Evolutionary conservation across 352 stramenopile species (phyloP).

Genomic region (Pseudoperonospora humuli): DNA sequence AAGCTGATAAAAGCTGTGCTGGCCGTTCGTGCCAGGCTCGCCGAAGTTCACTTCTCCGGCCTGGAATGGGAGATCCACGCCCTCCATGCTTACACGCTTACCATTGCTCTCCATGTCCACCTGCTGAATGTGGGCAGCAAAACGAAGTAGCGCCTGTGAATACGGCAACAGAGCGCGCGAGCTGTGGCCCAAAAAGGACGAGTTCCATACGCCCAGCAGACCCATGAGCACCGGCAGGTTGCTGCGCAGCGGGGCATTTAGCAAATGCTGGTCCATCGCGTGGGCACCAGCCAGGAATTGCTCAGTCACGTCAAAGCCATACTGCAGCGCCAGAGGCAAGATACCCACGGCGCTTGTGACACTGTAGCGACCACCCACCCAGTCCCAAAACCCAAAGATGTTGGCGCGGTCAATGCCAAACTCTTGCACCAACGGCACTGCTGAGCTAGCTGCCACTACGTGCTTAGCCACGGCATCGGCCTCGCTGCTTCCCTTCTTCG

Average conservation of each 20-base stretch:
- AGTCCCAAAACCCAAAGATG: conserved; percentile 99
- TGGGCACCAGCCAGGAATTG: conserved; percentile 94
- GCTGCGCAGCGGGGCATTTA: conserved; percentile 84
- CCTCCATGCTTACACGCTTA: conserved; percentile 94
- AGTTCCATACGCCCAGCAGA: conserved; percentile 97
- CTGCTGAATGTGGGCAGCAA: conserved; percentile 97
- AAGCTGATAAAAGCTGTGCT: conserved; percentile 99
- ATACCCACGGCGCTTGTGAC: conserved; percentile 96
- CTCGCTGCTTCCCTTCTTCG: conserved; percentile 68
- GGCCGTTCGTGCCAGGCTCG: conserved; percentile 96
- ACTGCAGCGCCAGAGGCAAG: conserved; percentile 94
- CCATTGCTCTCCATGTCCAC: conserved; percentile 99
- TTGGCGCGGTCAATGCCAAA: conserved; percentile 94
- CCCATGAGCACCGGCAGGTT: conserved; percentile 98
- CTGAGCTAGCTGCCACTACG: conserved; percentile 88
- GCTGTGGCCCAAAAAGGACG: conserved; percentile 94
- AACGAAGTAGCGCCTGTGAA: conserved; percentile 90
- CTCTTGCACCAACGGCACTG: conserved; percentile 70
- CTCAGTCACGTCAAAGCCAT: conserved; percentile 88
- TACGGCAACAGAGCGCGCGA: conserved; percentile 89
- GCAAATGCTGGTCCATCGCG: conserved; percentile 97
- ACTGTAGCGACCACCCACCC: conserved; percentile 96
- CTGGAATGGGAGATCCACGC: conserved; percentile 89
- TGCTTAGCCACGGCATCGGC: conserved; percentile 90
- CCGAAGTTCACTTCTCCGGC: conserved; percentile 96